Evolutionary conservation across 441 rosid genomes (phyloP).

Genomic region (Viola pubescens): DNA sequence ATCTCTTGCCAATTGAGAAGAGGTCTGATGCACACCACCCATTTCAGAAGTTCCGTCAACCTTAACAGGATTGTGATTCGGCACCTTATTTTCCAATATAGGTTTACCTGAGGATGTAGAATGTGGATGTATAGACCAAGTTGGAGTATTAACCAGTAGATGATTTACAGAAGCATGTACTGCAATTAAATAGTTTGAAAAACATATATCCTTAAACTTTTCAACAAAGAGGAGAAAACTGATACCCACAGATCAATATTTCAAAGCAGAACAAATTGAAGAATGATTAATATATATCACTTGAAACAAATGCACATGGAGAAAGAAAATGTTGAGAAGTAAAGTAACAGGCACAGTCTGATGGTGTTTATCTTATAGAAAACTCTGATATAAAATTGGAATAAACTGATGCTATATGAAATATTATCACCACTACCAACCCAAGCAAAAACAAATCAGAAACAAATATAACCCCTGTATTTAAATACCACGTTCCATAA

Average conservation of each 20-base stretch:
- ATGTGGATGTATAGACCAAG: slow-evolving; percentile 66
- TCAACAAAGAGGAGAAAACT: neutral
- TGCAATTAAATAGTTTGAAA: slow-evolving; percentile 28
- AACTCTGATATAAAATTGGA: too few species aligned
- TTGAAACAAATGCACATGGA: too few species aligned
- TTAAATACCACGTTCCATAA: neutral
- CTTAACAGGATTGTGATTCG: slow-evolving; percentile 37
- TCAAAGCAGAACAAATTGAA: neutral
- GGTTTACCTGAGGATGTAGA: slow-evolving; percentile 38
- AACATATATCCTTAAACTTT: slow-evolving; percentile 5
- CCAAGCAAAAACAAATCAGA: too few species aligned
- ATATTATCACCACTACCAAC: too few species aligned
- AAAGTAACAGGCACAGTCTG: too few species aligned
- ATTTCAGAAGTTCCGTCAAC: slow-evolving; percentile 37
- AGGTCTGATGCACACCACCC: slow-evolving; percentile 20
- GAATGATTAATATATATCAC: neutral
- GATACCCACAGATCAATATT: neutral
- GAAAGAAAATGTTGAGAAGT: too few species aligned
- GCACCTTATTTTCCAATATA: slow-evolving; percentile 44
- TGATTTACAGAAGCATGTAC: slow-evolving; percentile 52
- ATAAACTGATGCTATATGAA: too few species aligned
- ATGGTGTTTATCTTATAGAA: too few species aligned
- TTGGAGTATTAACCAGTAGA: slow-evolving; percentile 39
- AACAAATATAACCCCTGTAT: neutral
- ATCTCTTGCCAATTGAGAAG: slow-evolving; percentile 48